Evolutionary conservation across 2,329 filamentous ascomycete genomes (phyloP), one percentile per base, ranked within the genome.

Genomic region (Bipolaris bicolor): DNA sequence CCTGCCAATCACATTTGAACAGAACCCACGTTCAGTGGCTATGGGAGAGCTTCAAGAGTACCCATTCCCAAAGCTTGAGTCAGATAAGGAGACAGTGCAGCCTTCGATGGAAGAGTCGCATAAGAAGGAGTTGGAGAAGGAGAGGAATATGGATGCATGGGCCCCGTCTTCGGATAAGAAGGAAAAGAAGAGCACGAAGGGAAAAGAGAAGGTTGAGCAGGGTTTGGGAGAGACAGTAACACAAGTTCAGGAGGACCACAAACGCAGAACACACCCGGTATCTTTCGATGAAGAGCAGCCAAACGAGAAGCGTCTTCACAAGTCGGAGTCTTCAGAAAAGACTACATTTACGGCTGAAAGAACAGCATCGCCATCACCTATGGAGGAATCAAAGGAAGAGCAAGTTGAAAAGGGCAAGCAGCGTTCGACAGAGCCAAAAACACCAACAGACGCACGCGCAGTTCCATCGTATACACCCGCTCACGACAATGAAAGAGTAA

Each of bases 81-180:
- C 54, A n/a, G 39, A 58, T 9, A 41, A 58, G 13, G 60, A 62
- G 13, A 36, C 22, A 2, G 13, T 6, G 24, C 43, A 26, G 7
- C 29, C 41, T 7, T 3, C 53, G 33, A 11, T 33, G n/a, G 47
- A 52, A 11, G 51, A 61, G 44, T 16, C 49, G 31, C 33, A 31
- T 29, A 52, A 18, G 26, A 61, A 52, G 5, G 57, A 60, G 49
- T 63, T 44, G 52, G 63, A 58, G 66, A 69, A 57, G 55, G 69
- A 41, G 64, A 65, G 46, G 63, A 63, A 66, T 18, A 64, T 65
- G 29, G 62, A 63, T 33, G 68, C 69, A 24, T 70, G 65, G 59
- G 73, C 75, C 7, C 61, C 73, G 36, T 73, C 78, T 48, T 68
- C 69, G 54, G 80, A 78, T 59, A 78, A 80, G 65, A 83, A 82